Percentiles rank a stretch among this genome's conserved stretches.
phyloP scores from a whole-genome alignment of 2,329 filamentous ascomycete species.

The Ascomycota sp. region DNA sequence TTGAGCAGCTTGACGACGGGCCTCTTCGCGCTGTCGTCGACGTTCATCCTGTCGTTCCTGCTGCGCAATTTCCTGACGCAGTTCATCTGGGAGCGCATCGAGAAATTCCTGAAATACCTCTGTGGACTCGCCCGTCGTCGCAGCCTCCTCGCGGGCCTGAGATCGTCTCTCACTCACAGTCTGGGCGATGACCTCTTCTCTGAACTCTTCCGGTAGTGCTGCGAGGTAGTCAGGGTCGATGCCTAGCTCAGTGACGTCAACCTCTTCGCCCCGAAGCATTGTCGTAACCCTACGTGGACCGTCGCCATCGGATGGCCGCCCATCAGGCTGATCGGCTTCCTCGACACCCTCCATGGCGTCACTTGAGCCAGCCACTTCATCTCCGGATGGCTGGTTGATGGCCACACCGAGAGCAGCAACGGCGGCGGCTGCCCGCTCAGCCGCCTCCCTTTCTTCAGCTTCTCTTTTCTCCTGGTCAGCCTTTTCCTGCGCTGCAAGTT shows the following conservation, averaged over 20 bases:
- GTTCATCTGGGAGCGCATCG: constrained; percentile 74
- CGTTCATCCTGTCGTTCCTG: constrained; percentile 80
- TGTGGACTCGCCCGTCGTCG: constrained; percentile 46
- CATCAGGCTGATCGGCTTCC: constrained; percentile 17
- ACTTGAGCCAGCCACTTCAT: constrained; percentile 5
- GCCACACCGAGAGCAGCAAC: constrained; percentile 20
- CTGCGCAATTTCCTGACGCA: constrained; percentile 75
- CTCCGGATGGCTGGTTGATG: constrained; percentile 1
- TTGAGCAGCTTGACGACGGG: constrained; percentile 43
- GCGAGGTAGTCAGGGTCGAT: constrained; percentile 91
- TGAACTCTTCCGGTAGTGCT: constrained; percentile 89
- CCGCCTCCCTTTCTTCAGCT: constrained; percentile 45
- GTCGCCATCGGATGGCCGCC: constrained; percentile 4
- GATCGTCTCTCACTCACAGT: constrained; percentile 69
- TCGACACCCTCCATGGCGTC: constrained; percentile 66
- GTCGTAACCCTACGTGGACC: constrained; percentile 45
- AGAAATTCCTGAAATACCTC: constrained; percentile 89
- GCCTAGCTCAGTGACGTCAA: constrained; percentile 84
- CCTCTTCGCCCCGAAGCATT: constrained; percentile 64
- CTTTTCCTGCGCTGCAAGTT: constrained; percentile 51
- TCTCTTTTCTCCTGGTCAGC: constrained; percentile 46
- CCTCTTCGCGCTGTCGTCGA: constrained; percentile 66
- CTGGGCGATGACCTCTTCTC: constrained; percentile 87
- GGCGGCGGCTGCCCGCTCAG: constrained; percentile 34
- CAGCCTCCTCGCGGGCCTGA: constrained; percentile 48